Evolutionary conservation across 164 flowering plant species (phyloP).

Genomic region (Vitis amurensis): DNA sequence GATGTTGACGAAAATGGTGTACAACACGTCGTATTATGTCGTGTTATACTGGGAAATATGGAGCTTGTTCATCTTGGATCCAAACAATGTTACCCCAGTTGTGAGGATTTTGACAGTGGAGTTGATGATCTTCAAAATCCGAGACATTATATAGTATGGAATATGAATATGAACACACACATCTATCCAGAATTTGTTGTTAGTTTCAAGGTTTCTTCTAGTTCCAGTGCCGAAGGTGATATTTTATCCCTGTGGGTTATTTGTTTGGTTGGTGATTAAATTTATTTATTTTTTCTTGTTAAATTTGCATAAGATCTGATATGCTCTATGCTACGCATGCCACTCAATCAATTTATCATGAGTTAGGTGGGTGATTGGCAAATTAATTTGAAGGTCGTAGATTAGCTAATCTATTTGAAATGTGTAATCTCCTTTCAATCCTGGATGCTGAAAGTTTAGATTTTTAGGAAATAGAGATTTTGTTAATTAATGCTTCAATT

Average conservation of each 20-base stretch:
- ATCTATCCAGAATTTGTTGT: constrained; percentile 82
- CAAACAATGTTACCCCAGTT: constrained; percentile 67
- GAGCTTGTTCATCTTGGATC: constrained; percentile 53
- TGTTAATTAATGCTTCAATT: too few relatives aligned
- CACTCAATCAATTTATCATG: not conserved
- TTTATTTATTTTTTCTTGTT: not conserved
- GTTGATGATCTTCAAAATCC: constrained; percentile 76
- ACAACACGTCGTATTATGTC: not conserved
- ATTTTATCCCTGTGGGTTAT: constrained; percentile 4
- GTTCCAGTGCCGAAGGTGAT: constrained; percentile 61
- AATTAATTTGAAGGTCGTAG: too few relatives aligned
- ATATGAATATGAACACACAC: constrained; percentile 74
- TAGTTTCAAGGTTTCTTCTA: constrained; percentile 64
- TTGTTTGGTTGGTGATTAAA: constrained; percentile 3
- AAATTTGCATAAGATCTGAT: not conserved
- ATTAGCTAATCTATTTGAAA: too few relatives aligned
- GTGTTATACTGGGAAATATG: not conserved
- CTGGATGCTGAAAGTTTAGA: too few relatives aligned
- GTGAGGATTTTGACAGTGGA: constrained; percentile 77
- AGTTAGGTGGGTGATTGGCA: not conserved
- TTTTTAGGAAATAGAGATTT: too few relatives aligned
- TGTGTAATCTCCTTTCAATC: too few relatives aligned
- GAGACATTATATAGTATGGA: constrained; percentile 65
- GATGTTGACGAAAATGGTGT: constrained; percentile 2
- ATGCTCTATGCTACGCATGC: too few relatives aligned